Evolutionary conservation across 257 asterid genomes (phyloP), one percentile per base, ranked within the genome.

Genomic region (Parsonsia alboflavescens): DNA sequence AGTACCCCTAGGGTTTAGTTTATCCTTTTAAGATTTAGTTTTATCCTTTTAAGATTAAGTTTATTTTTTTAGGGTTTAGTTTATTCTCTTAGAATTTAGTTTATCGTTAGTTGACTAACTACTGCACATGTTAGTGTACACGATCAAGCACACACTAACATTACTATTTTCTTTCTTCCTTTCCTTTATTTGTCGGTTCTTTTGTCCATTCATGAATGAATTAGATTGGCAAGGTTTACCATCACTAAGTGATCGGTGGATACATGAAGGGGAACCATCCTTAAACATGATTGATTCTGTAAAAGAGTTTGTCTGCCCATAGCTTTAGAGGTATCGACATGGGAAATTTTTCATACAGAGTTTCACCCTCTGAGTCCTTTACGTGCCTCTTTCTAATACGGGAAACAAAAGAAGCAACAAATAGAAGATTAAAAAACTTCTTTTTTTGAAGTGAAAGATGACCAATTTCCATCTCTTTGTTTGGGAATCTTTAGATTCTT

Each of bases 261-360:
- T 4, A 22, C 7, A 28, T 45, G 30, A 5, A 16, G 26, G 73
- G 22, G 9, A 70, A 15, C 8, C 46, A 2, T 2, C 39, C 4
- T 0, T 16, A 36, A 71, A 16, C 7, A 71, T 6, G 50, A 36
- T 30, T 11, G 66, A 21, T 39, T 50, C n/a, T n/a, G 39, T 71
- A 1, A 36, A 53, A 53, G 64, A 30, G 24, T 24, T 24, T 21
- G 16, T 24, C n/a, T 28, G 28, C 44, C 30, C 5, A 21, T 46
- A 16, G 2, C 9, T 33, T 70, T 75, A 44, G 3, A 46, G 24
- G 16, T 30, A 65, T 65, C 6, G 72, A 75, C 72, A 74, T 75
- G n/a, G 46, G 77, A 62, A 76, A 48, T 45, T 73, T 67, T 33
- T 75, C 33, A 10, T 4, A 61, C 68, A 65, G 64, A 42, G 46